A percentile compares a stretch with the other conserved stretches of the same genome.
phyloP scores from a whole-genome alignment of 352 stramenopile genomes.

The Nothophytophthora sp. region DNA sequence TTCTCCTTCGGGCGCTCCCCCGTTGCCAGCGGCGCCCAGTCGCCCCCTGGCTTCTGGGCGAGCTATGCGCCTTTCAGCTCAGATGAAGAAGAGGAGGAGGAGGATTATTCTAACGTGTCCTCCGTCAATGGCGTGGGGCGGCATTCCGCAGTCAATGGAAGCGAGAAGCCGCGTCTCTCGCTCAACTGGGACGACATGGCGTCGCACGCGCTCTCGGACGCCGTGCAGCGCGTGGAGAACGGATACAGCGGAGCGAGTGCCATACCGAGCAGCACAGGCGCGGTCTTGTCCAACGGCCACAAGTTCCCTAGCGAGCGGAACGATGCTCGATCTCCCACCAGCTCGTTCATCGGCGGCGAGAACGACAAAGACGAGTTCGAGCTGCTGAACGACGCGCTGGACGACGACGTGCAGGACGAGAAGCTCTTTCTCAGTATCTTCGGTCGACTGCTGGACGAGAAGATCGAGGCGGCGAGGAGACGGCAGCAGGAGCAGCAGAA shows the following conservation, averaged over 20 bases:
- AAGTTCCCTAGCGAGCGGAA: conserved; percentile 17
- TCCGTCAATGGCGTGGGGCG: conserved; percentile 6
- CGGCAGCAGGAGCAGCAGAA: conserved; percentile 25
- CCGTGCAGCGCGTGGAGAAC: conserved; percentile 34
- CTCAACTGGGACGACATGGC: conserved; percentile 66
- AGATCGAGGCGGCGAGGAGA: conserved; percentile 40
- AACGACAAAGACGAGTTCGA: conserved; percentile 81
- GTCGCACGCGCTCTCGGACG: conserved; percentile 48
- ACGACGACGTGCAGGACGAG: conserved; percentile 65
- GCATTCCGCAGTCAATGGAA: conserved; percentile 12
- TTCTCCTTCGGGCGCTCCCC: conserved; percentile 27
- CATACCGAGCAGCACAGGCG: conserved; percentile 9
- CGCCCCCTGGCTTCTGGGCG: conserved; percentile 78
- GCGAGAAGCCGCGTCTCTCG: conserved; percentile 9
- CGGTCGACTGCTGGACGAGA: conserved; percentile 64
- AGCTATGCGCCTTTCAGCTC: conserved; percentile 72
- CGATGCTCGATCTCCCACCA: conserved; percentile 23
- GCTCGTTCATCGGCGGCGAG: conserved; percentile 44
- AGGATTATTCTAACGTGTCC: conserved; percentile 9
- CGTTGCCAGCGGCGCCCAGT: conserved; percentile 48
- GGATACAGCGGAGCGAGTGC: conserved; percentile 17
- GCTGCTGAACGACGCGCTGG: conserved; percentile 58
- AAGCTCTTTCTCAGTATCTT: conserved; percentile 76
- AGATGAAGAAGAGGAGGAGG: conserved; percentile 57
- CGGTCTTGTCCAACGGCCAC: conserved; percentile 16